Evolutionary conservation across 345 rosid genomes (phyloP), one percentile per base, ranked within the genome.

Genomic region (Clarkia xantiana): DNA sequence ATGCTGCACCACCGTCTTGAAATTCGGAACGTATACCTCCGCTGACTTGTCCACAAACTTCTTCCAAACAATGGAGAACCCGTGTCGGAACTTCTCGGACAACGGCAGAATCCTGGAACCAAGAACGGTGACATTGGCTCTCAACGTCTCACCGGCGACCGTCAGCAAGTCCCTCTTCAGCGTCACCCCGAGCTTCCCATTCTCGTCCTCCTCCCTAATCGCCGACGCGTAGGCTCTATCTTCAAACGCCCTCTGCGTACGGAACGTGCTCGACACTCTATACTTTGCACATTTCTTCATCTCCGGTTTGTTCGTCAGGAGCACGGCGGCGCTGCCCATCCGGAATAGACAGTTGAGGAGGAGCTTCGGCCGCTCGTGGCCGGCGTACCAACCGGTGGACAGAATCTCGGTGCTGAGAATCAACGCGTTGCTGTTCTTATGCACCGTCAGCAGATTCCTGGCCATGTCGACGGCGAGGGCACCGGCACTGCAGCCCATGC

Each of bases 401-500:
- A 78, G 29, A 42, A 78, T 68, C 66, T 78, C 85, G 6, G 77
- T 70, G 71, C 85, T 78, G 12, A 78, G 57, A 61, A 75, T 54
- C 18, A 78, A 38, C 12, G 77, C 81, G 14, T 68, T 39, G 4
- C 61, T 61, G 47, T 68, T 67, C 18, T 47, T 70, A 41, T 64
- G 71, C 19, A 57, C 56, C 40, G 57, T 62, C 17, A 78, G 61
- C 42, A 78, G 73, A 41, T 40, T 68, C 18, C 58, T 55, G 13
- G 77, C 85, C 56, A 78, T 25, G 39, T 78, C 81, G 34, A 78
- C 53, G 40, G 45, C 64, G 2, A 72, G 50, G 6, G 64, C 66
- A 3, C 79, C 60, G n/a, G 77, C 85, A 40, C 79, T 70, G 62
- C 85, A 78, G 1, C 85, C 85, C 85, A 78, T 78, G 11, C 85